phyloP scores from a whole-genome alignment of 768 basidiomycete species.

The Gloeophyllum trabeum region DNA sequence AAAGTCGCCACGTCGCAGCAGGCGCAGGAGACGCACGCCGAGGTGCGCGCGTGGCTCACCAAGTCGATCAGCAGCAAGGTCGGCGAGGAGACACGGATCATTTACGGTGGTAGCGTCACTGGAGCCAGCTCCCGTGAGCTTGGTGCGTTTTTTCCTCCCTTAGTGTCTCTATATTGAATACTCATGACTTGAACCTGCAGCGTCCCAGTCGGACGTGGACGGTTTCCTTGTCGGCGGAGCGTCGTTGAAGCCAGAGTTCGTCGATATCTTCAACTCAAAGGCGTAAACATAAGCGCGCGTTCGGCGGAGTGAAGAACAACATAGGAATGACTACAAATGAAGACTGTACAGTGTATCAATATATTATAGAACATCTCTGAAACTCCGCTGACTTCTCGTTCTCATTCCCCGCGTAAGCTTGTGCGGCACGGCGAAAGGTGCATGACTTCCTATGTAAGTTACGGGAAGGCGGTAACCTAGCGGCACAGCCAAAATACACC shows the following conservation, averaged over 20 bases:
- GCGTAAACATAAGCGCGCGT: slow-evolving; percentile 13
- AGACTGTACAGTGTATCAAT: too few species aligned
- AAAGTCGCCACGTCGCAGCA: slow-evolving; percentile 88
- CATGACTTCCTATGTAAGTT: too few species aligned
- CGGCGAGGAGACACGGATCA: slow-evolving; percentile 69
- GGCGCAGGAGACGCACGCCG: slow-evolving; percentile 86
- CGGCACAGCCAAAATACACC: too few species aligned
- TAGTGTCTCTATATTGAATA: not conserved
- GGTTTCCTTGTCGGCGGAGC: slow-evolving; percentile 98
- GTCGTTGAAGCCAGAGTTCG: slow-evolving; percentile 95
- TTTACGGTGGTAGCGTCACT: slow-evolving; percentile 93
- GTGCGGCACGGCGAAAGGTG: too few species aligned
- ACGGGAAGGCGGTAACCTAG: too few species aligned
- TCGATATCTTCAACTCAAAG: slow-evolving; percentile 77
- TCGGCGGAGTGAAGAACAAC: too few species aligned
- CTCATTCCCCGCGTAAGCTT: too few species aligned
- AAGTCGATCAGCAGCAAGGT: slow-evolving; percentile 54
- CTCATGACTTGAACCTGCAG: slow-evolving; percentile 24
- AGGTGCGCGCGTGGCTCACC: slow-evolving; percentile 68
- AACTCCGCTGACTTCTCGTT: too few species aligned
- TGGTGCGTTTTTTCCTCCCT: slow-evolving; percentile 27
- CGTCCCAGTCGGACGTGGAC: slow-evolving; percentile 73
- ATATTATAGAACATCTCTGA: too few species aligned
- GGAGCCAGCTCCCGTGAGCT: slow-evolving; percentile 85
- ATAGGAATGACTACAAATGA: too few species aligned